These are phyloP conservation scores for Trichoderma harzianum DNA, from an alignment of 2,329 filamentous ascomycete species.

Conservation along the genomic window DNA sequence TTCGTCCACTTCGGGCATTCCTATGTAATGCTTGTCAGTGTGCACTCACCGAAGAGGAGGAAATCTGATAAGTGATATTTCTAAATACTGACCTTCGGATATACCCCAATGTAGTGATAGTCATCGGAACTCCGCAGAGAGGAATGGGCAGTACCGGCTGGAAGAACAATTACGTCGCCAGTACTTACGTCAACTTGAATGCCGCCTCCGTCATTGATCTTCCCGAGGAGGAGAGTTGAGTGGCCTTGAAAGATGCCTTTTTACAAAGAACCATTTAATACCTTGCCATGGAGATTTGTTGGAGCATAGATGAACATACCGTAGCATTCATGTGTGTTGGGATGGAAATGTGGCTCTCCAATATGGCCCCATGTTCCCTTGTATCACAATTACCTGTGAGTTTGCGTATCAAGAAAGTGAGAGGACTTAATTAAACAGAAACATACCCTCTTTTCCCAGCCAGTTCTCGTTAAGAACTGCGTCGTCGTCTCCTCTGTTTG, in stretches of 20 bases:
- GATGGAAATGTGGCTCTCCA: background rate
- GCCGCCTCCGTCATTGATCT: background rate
- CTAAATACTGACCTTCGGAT: background rate
- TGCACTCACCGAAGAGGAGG: background rate
- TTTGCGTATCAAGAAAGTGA: background rate
- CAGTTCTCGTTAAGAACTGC: background rate
- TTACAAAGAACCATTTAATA: background rate
- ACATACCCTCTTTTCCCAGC: background rate
- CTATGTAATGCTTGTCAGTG: background rate
- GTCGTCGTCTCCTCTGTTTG: background rate
- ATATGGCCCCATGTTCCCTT: conserved; percentile 1
- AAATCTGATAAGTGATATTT: background rate
- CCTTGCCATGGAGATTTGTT: too few relatives aligned
- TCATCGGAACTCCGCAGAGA: background rate
- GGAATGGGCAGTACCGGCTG: background rate
- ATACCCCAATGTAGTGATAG: conserved; percentile 6
- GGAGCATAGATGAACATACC: background rate
- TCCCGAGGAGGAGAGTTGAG: background rate
- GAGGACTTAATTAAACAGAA: background rate
- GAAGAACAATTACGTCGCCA: background rate
- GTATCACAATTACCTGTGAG: background rate
- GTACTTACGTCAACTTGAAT: background rate
- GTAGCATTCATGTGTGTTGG: background rate
- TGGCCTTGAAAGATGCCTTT: background rate
- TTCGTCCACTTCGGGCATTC: background rate